Evolutionary conservation across 305 asterid species (phyloP).

Genomic region (Nicotiana rustica): DNA sequence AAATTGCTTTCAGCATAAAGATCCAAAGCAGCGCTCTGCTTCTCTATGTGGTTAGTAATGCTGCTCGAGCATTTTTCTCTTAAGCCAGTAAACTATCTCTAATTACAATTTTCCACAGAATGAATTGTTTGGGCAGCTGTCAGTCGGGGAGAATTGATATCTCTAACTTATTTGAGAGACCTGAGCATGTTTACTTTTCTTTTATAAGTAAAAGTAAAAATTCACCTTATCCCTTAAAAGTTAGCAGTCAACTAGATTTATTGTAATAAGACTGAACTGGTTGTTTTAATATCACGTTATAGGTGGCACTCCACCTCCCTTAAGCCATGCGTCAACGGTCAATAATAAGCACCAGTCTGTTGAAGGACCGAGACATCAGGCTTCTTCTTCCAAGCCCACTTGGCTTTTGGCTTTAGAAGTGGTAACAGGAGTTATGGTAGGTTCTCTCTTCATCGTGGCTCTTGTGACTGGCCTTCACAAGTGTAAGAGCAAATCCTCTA

Average conservation of each 20-base stretch:
- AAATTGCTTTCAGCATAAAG: slow-evolving; percentile 79
- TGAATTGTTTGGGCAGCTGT: slow-evolving; percentile 32
- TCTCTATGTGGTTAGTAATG: slow-evolving; percentile 73
- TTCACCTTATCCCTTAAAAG: not conserved
- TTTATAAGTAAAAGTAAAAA: not conserved
- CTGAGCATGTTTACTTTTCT: not conserved
- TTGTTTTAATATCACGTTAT: slow-evolving; percentile 35
- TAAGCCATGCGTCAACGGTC: slow-evolving; percentile 38
- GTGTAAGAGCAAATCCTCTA: slow-evolving; percentile 72
- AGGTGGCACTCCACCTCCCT: slow-evolving; percentile 47
- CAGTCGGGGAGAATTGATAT: too few species aligned
- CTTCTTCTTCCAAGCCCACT: slow-evolving; percentile 61
- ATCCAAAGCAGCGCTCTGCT: slow-evolving; percentile 77
- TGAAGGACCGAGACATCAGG: slow-evolving; percentile 54
- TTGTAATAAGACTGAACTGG: not conserved
- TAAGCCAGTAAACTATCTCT: not conserved
- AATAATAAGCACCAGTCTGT: slow-evolving; percentile 52
- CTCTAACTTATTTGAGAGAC: not conserved
- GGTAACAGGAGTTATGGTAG: slow-evolving; percentile 76
- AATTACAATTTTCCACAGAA: not conserved
- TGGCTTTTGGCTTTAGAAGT: slow-evolving; percentile 85
- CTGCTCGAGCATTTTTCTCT: not conserved
- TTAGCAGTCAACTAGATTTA: not conserved
- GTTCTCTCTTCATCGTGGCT: slow-evolving; percentile 67
- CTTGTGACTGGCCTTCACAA: slow-evolving; percentile 64